A percentile compares a stretch with the other conserved stretches of the same genome.
Evolutionary conservation across 176 grass and related monocot genomes (phyloP).

Genomic region (Lolium multiflorum): DNA sequence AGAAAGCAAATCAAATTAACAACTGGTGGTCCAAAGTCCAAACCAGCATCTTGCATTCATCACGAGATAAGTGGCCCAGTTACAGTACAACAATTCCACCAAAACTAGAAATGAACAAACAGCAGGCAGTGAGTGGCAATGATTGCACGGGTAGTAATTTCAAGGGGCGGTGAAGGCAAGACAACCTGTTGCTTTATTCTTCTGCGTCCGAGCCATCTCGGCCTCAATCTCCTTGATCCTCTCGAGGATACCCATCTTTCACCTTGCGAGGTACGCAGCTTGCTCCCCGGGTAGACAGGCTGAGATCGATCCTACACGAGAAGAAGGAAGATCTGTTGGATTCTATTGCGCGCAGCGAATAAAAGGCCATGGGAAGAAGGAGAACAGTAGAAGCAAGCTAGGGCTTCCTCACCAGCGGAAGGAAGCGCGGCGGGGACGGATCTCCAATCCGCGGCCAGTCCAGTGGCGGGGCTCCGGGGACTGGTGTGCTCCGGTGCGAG

Average conservation of each 20-base stretch:
- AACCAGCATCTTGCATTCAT: neutral
- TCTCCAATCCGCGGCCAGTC: neutral
- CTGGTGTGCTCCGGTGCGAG: too few species aligned
- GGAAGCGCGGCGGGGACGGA: neutral
- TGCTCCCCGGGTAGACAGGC: neutral
- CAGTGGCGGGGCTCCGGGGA: neutral
- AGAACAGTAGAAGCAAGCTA: neutral
- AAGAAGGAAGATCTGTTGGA: conserved; percentile 24
- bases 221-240: conserved; percentile 98
- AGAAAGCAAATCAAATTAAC: neutral
- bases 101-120: neutral
- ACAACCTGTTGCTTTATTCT: conserved; percentile 98
- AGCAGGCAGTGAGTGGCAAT: neutral
- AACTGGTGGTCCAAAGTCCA: neutral
- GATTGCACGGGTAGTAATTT: conserved; percentile 7
- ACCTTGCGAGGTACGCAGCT: conserved; percentile 30
- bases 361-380: neutral
- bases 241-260: conserved; percentile 95
- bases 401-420: conserved; percentile 29
- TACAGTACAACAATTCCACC: neutral
- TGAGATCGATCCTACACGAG: conserved; percentile 3
- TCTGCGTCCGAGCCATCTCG: conserved; percentile 98
- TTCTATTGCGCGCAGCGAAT: neutral
- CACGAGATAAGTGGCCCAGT: neutral
- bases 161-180: conserved; percentile 26